Evolutionary conservation across 2,329 filamentous ascomycete genomes (phyloP), one percentile per base, ranked within the genome.

Genomic region (Rosellinia necatrix): DNA sequence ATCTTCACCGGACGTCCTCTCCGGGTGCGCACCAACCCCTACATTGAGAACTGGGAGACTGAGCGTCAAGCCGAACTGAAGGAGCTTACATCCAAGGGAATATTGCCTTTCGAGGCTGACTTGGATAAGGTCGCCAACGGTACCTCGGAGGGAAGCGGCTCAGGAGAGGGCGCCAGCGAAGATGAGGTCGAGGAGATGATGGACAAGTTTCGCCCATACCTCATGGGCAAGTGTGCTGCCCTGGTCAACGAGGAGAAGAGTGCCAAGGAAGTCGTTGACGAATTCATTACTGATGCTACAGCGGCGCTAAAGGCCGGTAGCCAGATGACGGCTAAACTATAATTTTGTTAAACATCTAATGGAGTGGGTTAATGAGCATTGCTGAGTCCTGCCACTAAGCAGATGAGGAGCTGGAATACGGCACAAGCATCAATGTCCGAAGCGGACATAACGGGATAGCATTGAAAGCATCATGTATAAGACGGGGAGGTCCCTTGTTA

Each of bases 1-100:
- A 99, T 99, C 79, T 99, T 97, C 84, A 99, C 94, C 54, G 94
- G 94, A 53, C 90, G 94, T 56, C 94, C 94, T 30, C 82, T 99
- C 71, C 91, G 94, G 65, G 94, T 99, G 57, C 88, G 92, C 73
- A 94, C 85, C 72, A 99, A 97, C 80, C 76, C 88, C 6, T 99
- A 99, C 77, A 97, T 99, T 70, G 75, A 85, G 71, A 90, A 96
- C 81, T 99, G 94, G 94, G 93, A 99, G 79, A 88, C 88, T 69
- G 94, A 97, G 81, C 90, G 94, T 66, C 80, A 83, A 65, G 78
- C 84, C 34, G 94, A 99, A 81, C 96, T 99, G 76, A 96, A 92
- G 82, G 84, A 96, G 71, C 84, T 99, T 53, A 96, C 92, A 8
- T 71, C 83, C 70, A 91, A 96, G 85, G 94, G 94, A 68, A 79